These are phyloP conservation scores for Macrophomina phaseolina DNA, from an alignment of 2,329 filamentous ascomycete species.

Conservation along the genomic window DNA sequence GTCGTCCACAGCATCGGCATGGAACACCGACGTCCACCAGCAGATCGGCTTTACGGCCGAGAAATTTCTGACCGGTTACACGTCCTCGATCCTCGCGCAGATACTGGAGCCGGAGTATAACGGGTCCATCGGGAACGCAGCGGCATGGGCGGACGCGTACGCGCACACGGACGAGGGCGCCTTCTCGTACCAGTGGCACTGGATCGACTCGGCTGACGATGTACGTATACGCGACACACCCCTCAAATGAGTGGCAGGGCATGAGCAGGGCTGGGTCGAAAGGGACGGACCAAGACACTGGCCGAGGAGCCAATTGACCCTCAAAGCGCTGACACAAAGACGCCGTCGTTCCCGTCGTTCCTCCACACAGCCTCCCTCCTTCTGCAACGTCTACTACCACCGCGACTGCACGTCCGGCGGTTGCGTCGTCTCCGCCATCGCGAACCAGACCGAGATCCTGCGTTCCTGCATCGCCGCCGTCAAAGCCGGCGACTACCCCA, in stretches of 20 bases:
- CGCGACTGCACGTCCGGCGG: conserved; percentile 46
- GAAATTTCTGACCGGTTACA: conserved; percentile 41
- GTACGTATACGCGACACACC: neutral
- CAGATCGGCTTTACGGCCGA: conserved; percentile 50
- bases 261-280: too few species aligned
- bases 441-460: conserved; percentile 49
- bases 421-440: conserved; percentile 50
- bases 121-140: conserved; percentile 46
- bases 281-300: too few species aligned
- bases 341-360: neutral
- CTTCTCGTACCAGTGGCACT: conserved; percentile 51
- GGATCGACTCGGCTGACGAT: conserved; percentile 46
- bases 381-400: conserved; percentile 44
- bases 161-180: conserved; percentile 46
- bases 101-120: conserved; percentile 49
- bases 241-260: neutral
- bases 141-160: conserved; percentile 49
- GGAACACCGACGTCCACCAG: conserved; percentile 42
- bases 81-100: conserved; percentile 38
- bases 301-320: too few species aligned
- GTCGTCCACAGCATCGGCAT: neutral
- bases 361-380: conserved; percentile 34
- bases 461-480: conserved; percentile 42
- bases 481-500: conserved; percentile 28
- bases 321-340: neutral